Evolutionary conservation across 805 yeast species (phyloP), one percentile per base, ranked within the genome.

Genomic region (Sporopachydermia lactativora): DNA sequence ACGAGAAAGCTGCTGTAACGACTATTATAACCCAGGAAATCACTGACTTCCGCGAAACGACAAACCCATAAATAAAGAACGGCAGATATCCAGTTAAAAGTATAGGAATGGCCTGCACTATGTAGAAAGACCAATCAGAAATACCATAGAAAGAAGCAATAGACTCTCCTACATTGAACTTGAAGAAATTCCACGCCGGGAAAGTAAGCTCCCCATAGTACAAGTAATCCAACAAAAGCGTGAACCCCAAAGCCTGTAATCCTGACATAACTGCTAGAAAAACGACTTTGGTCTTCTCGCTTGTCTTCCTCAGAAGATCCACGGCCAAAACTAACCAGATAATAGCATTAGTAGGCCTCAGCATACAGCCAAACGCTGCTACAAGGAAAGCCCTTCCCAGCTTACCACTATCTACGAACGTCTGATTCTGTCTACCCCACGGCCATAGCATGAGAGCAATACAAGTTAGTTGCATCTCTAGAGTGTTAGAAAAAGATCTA

Each of bases 71-170:
- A 0, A 76, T 11, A 43, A 75, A 66, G 19, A 77, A 63, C 0
- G 96, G 95, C 2, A 81, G 45, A 47, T 70, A 76, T 2, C 77
- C 71, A 53, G 83, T 69, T 40, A 81, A 55, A 39, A 88, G 57
- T 5, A 89, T 61, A 0, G 98, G 98, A 1, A 92, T 43, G 4
- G 83, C 94, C 59, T 92, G 96, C 4, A 71, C 55, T 2, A 89
- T 31, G 57, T 92, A 92, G 61, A 88, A 92, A 53, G 81, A 82
- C 76, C 85, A 70, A 15, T 94, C 81, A 15, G 92, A 76, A 0
- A 67, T 62, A 0, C 99, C 99, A 58, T 92, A 92, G 51, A 88
- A 86, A 3, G 73, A 65, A 3, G 95, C 79, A 15, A 84, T 62
- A 15, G 82, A 75, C 36, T 75, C 73, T 11, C 79, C 56, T n/a